Evolutionary conservation across 495 filamentous ascomycete genomes (phyloP).

Genomic region (Penicillium silybi): DNA sequence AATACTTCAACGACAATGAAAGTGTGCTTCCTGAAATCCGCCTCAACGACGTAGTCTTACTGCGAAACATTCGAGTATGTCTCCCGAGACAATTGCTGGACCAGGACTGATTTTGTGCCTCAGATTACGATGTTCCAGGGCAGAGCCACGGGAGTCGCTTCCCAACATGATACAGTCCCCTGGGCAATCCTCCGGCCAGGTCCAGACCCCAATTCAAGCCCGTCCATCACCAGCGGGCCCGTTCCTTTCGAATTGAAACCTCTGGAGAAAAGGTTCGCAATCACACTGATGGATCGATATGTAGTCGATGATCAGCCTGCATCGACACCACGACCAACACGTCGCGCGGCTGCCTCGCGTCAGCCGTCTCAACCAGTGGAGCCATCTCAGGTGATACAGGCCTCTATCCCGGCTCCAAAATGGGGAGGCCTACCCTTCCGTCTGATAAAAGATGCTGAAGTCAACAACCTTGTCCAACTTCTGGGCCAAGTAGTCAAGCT

Average conservation of each 20-base stretch:
- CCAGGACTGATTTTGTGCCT: background rate
- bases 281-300: conserved; percentile 25
- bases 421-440: conserved; percentile 46
- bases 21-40: conserved; percentile 34
- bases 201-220: conserved; percentile 17
- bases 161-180: conserved; percentile 23
- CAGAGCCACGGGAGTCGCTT: conserved; percentile 25
- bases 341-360: background rate
- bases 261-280: conserved; percentile 27
- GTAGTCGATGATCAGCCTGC: conserved; percentile 6
- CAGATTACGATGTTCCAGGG: conserved; percentile 26
- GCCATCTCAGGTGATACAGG: conserved; percentile 8
- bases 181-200: conserved; percentile 40
- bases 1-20: conserved; percentile 44
- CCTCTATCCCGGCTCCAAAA: conserved; percentile 7
- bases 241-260: conserved; percentile 22
- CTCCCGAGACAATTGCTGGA: background rate
- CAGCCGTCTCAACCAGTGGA: background rate
- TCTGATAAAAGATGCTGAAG: conserved; percentile 60
- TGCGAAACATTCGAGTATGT: conserved; percentile 42
- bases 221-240: conserved; percentile 30
- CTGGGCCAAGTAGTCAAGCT: conserved; percentile 72
- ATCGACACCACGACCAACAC: background rate
- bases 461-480: conserved; percentile 60
- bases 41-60: conserved; percentile 45